Percentiles rank a stretch among this genome's conserved stretches.
These are phyloP conservation scores for Pythium aquatile DNA, from an alignment of 352 stramenopile species.

Conservation along the genomic window DNA sequence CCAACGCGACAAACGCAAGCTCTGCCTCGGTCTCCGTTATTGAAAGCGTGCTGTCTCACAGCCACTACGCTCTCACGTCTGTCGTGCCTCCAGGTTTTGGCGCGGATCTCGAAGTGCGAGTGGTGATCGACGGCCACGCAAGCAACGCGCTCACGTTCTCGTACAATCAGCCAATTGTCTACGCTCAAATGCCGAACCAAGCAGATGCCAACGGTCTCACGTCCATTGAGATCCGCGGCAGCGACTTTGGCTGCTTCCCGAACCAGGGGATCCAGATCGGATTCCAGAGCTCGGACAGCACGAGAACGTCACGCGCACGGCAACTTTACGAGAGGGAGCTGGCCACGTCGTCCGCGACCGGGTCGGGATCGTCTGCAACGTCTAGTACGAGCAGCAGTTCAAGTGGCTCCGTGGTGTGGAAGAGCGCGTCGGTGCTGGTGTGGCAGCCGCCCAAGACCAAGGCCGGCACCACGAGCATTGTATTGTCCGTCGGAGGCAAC, in stretches of 20 bases:
- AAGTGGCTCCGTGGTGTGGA: slow-evolving; percentile 43
- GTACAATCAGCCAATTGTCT: slow-evolving; percentile 61
- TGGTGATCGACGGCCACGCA: slow-evolving; percentile 47
- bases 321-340: neutral
- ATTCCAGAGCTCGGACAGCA: slow-evolving; percentile 27
- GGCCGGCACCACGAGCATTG: slow-evolving; percentile 47
- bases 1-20: neutral
- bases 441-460: slow-evolving; percentile 64
- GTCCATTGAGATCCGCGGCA: slow-evolving; percentile 57
- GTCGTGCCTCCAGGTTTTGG: slow-evolving; percentile 50
- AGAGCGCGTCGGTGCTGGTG: slow-evolving; percentile 42
- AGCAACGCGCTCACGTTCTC: slow-evolving; percentile 54
- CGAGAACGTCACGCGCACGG: neutral
- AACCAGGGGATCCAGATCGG: slow-evolving; percentile 54
- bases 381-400: slow-evolving; percentile 11
- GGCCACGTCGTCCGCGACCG: neutral
- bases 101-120: slow-evolving; percentile 35
- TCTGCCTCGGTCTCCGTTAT: neutral
- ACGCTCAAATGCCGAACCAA: slow-evolving; percentile 62
- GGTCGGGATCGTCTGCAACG: neutral
- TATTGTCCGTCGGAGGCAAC: slow-evolving; percentile 60
- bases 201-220: slow-evolving; percentile 59
- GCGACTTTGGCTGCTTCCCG: slow-evolving; percentile 66
- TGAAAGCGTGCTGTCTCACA: slow-evolving; percentile 43
- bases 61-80: slow-evolving; percentile 49